These are phyloP conservation scores for Xylaria longipes DNA, from an alignment of 495 filamentous ascomycete genomes.

Conservation along the genomic window DNA sequence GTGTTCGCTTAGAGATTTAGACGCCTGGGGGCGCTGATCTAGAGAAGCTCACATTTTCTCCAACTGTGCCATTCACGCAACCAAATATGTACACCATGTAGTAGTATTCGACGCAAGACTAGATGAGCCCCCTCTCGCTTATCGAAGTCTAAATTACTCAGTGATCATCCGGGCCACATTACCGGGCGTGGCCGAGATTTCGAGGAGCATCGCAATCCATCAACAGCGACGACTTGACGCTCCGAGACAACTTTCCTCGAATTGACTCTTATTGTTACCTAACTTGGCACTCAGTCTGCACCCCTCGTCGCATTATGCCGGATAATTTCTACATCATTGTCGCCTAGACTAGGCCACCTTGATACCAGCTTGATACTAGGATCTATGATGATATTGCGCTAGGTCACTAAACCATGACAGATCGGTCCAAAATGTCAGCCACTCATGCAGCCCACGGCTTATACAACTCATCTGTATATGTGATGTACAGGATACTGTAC, in stretches of 20 bases:
- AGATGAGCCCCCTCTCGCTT: constrained; percentile 23
- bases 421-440: constrained; percentile 18
- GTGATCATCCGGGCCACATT: constrained; percentile 13
- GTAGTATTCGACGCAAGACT: constrained; percentile 5
- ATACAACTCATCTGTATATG: constrained; percentile 12
- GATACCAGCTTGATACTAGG: constrained; percentile 4
- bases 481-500: constrained; percentile 9
- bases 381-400: not conserved
- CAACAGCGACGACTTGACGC: not conserved
- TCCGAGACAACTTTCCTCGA: not conserved
- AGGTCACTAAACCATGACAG: constrained; percentile 20
- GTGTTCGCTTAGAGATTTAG: constrained; percentile 24
- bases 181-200: constrained; percentile 16
- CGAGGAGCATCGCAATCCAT: constrained; percentile 2
- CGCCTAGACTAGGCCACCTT: constrained; percentile 17
- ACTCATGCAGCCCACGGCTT: constrained; percentile 19
- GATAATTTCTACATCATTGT: not conserved
- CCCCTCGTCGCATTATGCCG: not conserved
- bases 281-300: not conserved
- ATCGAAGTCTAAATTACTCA: constrained; percentile 23
- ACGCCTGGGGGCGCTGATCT: constrained; percentile 18
- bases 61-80: not conserved
- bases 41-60: constrained; percentile 1
- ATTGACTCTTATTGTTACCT: constrained; percentile 2
- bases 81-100: constrained; percentile 7